Evolutionary conservation across 345 rosid genomes (phyloP).

Genomic region (Lepidium didymum): DNA sequence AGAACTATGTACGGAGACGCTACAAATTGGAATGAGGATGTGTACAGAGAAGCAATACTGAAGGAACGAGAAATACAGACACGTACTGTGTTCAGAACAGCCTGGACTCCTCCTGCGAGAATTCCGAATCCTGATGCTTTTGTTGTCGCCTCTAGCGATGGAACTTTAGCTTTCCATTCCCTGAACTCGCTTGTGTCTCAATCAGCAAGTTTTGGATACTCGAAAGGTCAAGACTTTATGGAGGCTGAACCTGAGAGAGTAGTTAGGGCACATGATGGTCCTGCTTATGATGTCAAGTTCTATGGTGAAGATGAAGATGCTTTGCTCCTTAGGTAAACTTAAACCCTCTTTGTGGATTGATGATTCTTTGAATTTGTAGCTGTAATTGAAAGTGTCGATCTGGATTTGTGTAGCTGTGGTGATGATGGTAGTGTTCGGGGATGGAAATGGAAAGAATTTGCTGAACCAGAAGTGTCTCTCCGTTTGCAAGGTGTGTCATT

Average conservation of each 20-base stretch:
- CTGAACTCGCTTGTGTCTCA: slow-evolving; percentile 59
- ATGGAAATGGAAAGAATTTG: slow-evolving; percentile 78
- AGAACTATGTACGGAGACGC: slow-evolving; percentile 58
- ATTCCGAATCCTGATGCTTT: slow-evolving; percentile 49
- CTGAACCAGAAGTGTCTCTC: slow-evolving; percentile 34
- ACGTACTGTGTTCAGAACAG: slow-evolving; percentile 71
- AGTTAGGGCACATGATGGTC: slow-evolving; percentile 75
- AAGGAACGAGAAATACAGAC: slow-evolving; percentile 62
- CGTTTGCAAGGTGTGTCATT: slow-evolving; percentile 44
- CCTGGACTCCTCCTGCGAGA: slow-evolving; percentile 59
- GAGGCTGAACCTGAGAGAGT: slow-evolving; percentile 55
- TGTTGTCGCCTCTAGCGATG: slow-evolving; percentile 77
- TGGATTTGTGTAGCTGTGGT: slow-evolving; percentile 60
- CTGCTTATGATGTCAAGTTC: slow-evolving; percentile 89
- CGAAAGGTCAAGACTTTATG: slow-evolving; percentile 18
- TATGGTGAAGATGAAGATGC: slow-evolving; percentile 61
- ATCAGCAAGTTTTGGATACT: slow-evolving; percentile 30
- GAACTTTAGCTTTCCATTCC: slow-evolving; percentile 67
- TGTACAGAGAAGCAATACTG: slow-evolving; percentile 57
- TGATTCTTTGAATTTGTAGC: not conserved
- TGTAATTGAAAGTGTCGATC: not conserved
- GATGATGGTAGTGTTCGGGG: slow-evolving; percentile 92
- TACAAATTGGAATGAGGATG: slow-evolving; percentile 70
- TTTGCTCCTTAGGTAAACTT: slow-evolving; percentile 63
- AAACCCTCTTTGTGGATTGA: not conserved